These are phyloP conservation scores for Cokeromyces recurvatus DNA, from an alignment of 371 early-diverging fungal genomes.

Conservation along the genomic window DNA sequence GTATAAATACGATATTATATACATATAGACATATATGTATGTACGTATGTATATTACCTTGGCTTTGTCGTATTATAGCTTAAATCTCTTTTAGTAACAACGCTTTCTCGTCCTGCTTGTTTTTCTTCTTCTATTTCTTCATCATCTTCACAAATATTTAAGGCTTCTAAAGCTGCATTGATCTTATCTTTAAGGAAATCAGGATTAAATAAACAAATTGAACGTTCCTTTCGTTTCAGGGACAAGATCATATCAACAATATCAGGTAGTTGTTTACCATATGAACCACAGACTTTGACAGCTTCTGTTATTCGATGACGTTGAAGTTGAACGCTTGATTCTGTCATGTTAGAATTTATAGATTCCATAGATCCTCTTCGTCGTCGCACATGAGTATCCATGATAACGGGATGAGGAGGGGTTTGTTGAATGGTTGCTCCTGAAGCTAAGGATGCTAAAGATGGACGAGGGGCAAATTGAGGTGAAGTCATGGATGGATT, in stretches of 20 bases:
- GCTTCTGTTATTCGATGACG: conserved; percentile 36
- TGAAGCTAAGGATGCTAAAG: conserved; percentile 35
- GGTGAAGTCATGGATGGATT: conserved; percentile 25
- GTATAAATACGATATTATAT: too few relatives aligned
- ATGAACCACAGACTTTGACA: conserved; percentile 21
- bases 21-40: too few relatives aligned
- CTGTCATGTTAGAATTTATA: conserved; percentile 32
- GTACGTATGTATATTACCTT: too few relatives aligned
- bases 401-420: not conserved
- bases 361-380: conserved; percentile 33
- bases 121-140: conserved; percentile 11
- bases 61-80: too few relatives aligned
- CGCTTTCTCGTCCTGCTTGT: too few relatives aligned
- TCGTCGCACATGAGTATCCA: not conserved
- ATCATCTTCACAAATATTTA: conserved; percentile 33
- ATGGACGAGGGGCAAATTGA: conserved; percentile 32
- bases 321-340: conserved; percentile 26
- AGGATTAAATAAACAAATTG: conserved; percentile 40
- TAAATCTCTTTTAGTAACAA: too few relatives aligned
- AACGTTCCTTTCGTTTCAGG: conserved; percentile 36
- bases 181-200: conserved; percentile 38
- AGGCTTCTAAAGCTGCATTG: conserved; percentile 30
- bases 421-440: conserved; percentile 29
- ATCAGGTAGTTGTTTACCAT: conserved; percentile 14
- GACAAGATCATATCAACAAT: conserved; percentile 43